Evolutionary conservation across 2,329 filamentous ascomycete species (phyloP), one percentile per base, ranked within the genome.

Genomic region (Phyllosticta ampelicida): DNA sequence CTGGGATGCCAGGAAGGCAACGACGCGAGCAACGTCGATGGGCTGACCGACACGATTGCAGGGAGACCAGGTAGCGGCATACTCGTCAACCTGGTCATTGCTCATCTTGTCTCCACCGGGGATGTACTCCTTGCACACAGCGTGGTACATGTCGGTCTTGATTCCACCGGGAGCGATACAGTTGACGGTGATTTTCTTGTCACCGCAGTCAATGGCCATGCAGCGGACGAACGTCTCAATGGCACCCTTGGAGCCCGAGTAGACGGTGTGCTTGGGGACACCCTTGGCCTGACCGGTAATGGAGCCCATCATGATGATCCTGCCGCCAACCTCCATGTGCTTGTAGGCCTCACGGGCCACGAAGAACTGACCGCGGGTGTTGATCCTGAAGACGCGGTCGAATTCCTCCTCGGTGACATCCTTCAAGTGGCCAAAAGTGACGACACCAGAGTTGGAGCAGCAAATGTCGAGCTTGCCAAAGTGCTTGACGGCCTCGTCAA

Each of bases 381-480:
- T 84, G 68, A 84, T 77, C 67, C 74, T 75, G 70, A 84, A 82
- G 59, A 84, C 80, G 48, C 77, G 76, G 71, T 84, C 79, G 63
- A 76, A 81, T 68, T 79, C 75, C 68, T 79, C 79, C 68, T 78
- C 76, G 51, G 75, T 75, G 51, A 79, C 77, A 60, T 79, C 77
- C 70, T 78, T 77, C 64, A 79, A 69, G 69, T 79, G 77, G 60
- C 77, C 77, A 67, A 79, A 79, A 51, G 74, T 75, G 36, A 79
- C 77, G 57, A 79, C 79, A 63, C 79, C 85, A 51, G 80, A 83
- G 78, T 87, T 87, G 68, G 82, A 86, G 77, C 81, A 83, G 66
- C 85, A 85, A 64, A 88, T 85, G 73, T 87, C 77, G 67, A 88
- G 77, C 70, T 82, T 79, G 71, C 58, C 85, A 67, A 84, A 89